A percentile compares a stretch with the other conserved stretches of the same genome.
Conservation (phyloP, 2,329 filamentous ascomycete genomes). For the Rugonectria rugulosa region DNA sequence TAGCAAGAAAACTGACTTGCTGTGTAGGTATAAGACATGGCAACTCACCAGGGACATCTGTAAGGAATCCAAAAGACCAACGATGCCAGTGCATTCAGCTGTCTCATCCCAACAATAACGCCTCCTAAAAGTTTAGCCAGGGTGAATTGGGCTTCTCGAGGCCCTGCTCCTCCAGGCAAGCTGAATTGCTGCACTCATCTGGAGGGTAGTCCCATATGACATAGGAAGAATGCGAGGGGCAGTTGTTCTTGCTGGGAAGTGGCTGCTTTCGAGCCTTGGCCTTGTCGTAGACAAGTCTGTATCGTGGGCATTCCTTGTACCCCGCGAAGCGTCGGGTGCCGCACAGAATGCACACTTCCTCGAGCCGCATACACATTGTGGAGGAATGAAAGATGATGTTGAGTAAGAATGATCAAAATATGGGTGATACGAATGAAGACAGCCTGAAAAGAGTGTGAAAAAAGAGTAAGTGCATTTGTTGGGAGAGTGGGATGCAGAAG, state of each 20-base stretch:
- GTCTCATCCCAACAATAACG: no score
- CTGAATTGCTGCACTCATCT: background rate
- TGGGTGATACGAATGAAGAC: no score
- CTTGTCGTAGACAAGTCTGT: background rate
- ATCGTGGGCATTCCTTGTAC: background rate
- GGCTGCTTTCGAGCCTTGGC: background rate
- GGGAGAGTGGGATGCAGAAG: no score
- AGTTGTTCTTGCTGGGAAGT: background rate
- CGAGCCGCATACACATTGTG: background rate
- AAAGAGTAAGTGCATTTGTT: no score
- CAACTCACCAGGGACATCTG: no score
- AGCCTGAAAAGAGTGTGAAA: no score
- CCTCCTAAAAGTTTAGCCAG: background rate
- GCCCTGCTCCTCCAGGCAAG: background rate
- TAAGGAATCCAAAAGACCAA: no score
- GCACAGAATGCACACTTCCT: background rate
- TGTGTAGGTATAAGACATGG: no score
- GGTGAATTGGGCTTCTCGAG: background rate
- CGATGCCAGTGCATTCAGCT: no score
- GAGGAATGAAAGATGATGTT: background rate
- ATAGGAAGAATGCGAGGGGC: background rate
- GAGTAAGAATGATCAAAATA: no score
- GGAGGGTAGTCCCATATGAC: background rate
- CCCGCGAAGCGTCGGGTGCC: background rate
- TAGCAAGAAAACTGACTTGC: no score